These are phyloP conservation scores for Aspergillus piperis DNA, from an alignment of 2,329 filamentous ascomycete genomes.

Conservation along the genomic window DNA sequence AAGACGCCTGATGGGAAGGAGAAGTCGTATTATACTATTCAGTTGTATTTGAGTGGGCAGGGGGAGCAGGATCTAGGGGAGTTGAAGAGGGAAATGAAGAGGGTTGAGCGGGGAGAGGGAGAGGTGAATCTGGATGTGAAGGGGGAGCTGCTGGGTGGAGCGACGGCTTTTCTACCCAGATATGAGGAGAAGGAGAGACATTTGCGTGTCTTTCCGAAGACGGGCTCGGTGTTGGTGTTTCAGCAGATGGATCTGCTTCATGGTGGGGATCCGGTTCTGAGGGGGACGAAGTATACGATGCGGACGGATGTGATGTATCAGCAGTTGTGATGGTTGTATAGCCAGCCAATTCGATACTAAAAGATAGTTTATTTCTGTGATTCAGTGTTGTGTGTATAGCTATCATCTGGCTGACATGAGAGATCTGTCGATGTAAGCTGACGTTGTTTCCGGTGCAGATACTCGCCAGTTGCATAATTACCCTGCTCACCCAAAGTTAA, in stretches of 20 bases:
- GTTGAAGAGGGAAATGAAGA: conserved; percentile 24
- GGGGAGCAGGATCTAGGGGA: conserved; percentile 38
- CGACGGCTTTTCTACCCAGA: conserved; percentile 53
- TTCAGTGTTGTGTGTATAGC: neutral
- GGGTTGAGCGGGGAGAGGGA: conserved; percentile 15
- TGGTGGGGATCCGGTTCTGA: conserved; percentile 56
- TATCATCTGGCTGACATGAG: neutral
- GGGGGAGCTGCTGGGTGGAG: conserved; percentile 52
- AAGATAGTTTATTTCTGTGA: neutral
- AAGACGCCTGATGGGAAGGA: conserved; percentile 56
- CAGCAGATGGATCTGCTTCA: conserved; percentile 57
- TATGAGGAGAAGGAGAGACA: conserved; percentile 33
- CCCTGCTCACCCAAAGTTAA: neutral
- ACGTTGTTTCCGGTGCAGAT: neutral
- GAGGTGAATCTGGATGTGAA: conserved; percentile 27
- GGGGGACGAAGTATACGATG: conserved; percentile 58
- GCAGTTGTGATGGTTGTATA: neutral
- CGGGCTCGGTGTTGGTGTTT: conserved; percentile 57
- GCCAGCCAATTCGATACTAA: neutral
- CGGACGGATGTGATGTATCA: conserved; percentile 59
- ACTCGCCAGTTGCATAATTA: neutral
- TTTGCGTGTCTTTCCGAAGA: conserved; percentile 51
- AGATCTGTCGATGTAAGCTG: neutral
- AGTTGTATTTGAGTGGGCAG: conserved; percentile 57
- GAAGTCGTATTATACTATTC: conserved; percentile 56